Evolutionary conservation across 2,329 filamentous ascomycete species (phyloP).

Genomic region (Pyrenochaeta sp.): DNA sequence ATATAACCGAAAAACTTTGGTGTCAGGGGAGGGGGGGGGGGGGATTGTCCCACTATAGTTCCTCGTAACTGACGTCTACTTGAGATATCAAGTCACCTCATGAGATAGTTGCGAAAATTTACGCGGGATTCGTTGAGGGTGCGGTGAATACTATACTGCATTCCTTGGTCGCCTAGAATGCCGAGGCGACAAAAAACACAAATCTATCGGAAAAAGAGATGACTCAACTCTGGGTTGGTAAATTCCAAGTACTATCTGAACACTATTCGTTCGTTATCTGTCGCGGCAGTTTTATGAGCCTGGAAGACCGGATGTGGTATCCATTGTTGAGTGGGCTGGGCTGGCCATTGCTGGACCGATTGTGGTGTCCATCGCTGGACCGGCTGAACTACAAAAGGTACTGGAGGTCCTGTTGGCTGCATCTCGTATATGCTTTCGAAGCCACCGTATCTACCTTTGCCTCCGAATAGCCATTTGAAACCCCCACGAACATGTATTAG

Average conservation of each 20-base stretch:
- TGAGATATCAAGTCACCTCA: no score
- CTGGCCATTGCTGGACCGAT: slow-evolving; percentile 14
- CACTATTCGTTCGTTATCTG: slow-evolving; percentile 5
- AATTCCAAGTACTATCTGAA: background rate
- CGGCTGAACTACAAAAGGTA: slow-evolving; percentile 5
- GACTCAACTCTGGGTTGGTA: background rate
- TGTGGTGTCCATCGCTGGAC: slow-evolving; percentile 14
- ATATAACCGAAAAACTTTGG: no score
- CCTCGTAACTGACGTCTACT: no score
- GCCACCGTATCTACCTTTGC: slow-evolving; percentile 37
- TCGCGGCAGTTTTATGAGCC: slow-evolving; percentile 4
- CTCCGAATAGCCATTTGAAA: slow-evolving; percentile 35
- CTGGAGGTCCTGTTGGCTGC: slow-evolving; percentile 8
- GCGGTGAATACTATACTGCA: no score
- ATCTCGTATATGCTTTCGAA: slow-evolving; percentile 38
- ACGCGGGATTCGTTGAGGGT: no score
- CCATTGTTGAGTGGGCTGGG: slow-evolving; percentile 13
- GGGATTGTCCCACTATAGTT: no score
- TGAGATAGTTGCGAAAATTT: no score
- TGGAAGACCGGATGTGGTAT: slow-evolving; percentile 1
- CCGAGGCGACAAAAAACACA: background rate
- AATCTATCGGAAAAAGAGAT: background rate
- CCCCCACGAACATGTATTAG: slow-evolving; percentile 37
- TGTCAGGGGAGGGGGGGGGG: no score
- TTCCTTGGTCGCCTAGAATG: no score